Percentiles rank a stretch among this genome's conserved stretches.
Conservation (phyloP, 495 filamentous ascomycete genomes). For the Talaromyces stipitatus region DNA sequence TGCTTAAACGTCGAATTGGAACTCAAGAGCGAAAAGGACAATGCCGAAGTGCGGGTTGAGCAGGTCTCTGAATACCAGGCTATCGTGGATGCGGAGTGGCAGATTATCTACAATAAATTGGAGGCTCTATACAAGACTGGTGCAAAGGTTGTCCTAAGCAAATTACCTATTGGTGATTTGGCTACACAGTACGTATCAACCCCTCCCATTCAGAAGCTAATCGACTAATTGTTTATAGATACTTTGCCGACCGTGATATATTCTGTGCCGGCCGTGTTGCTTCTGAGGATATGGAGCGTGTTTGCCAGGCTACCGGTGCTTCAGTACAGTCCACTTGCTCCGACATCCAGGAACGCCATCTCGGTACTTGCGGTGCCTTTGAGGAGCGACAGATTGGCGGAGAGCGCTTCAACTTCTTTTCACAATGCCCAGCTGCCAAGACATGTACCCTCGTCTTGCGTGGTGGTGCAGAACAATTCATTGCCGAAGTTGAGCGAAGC, state of each 20-base stretch:
- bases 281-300: slow-evolving; percentile 90
- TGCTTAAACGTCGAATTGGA: slow-evolving; percentile 97
- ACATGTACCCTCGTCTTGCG: slow-evolving; percentile 94
- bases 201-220: neutral
- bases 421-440: slow-evolving; percentile 88
- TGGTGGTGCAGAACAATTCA: slow-evolving; percentile 97
- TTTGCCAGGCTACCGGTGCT: slow-evolving; percentile 88
- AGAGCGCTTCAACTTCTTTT: slow-evolving; percentile 97
- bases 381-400: slow-evolving; percentile 96
- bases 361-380: slow-evolving; percentile 84
- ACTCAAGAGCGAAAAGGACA: slow-evolving; percentile 97
- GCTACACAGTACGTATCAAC: slow-evolving; percentile 70
- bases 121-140: slow-evolving; percentile 88
- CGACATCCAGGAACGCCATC: slow-evolving; percentile 81
- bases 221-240: slow-evolving; percentile 34
- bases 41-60: slow-evolving; percentile 94
- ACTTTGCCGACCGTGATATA: slow-evolving; percentile 95
- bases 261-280: slow-evolving; percentile 96
- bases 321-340: slow-evolving; percentile 93
- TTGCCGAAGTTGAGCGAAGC: slow-evolving; percentile 94
- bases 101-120: slow-evolving; percentile 99
- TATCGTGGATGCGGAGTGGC: slow-evolving; percentile 98
- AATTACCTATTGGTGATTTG: slow-evolving; percentile 94
- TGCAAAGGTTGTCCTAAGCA: slow-evolving; percentile 93
- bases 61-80: slow-evolving; percentile 99